Evolutionary conservation across 352 stramenopile genomes (phyloP).

Genomic region (Phytophthora rubi): DNA sequence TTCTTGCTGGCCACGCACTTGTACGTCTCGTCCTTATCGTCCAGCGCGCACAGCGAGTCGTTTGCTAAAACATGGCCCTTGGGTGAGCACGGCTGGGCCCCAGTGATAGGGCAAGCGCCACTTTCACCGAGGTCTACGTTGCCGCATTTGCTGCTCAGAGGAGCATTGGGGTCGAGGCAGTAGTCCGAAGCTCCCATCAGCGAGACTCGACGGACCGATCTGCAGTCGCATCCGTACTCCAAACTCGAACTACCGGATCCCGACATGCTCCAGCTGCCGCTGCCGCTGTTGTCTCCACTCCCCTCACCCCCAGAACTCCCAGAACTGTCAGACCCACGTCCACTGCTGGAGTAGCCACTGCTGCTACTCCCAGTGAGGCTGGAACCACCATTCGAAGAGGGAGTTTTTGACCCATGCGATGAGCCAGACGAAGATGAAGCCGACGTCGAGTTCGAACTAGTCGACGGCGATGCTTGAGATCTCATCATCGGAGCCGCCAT

Average conservation of each 20-base stretch:
- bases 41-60: slow-evolving; percentile 63
- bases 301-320: slow-evolving; percentile 11
- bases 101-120: slow-evolving; percentile 58
- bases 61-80: slow-evolving; percentile 67
- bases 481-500: not conserved
- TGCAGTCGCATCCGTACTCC: slow-evolving; percentile 57
- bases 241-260: slow-evolving; percentile 39
- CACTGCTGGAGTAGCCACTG: slow-evolving; percentile 1
- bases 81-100: slow-evolving; percentile 61
- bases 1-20: slow-evolving; percentile 76
- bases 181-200: slow-evolving; percentile 81
- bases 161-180: slow-evolving; percentile 51
- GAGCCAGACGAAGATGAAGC: slow-evolving; percentile 20
- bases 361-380: not conserved
- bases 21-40: slow-evolving; percentile 70
- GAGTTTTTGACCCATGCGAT: slow-evolving; percentile 15
- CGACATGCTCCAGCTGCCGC: slow-evolving; percentile 27
- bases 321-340: slow-evolving; percentile 4
- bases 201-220: slow-evolving; percentile 53
- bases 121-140: slow-evolving; percentile 57
- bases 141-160: slow-evolving; percentile 69
- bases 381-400: slow-evolving; percentile 12
- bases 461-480: slow-evolving; percentile 1
- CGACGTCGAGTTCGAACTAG: slow-evolving; percentile 6
- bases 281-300: slow-evolving; percentile 29